Conservation (phyloP, 768 basidiomycete genomes). For the Pleurotus eryngii region DNA sequence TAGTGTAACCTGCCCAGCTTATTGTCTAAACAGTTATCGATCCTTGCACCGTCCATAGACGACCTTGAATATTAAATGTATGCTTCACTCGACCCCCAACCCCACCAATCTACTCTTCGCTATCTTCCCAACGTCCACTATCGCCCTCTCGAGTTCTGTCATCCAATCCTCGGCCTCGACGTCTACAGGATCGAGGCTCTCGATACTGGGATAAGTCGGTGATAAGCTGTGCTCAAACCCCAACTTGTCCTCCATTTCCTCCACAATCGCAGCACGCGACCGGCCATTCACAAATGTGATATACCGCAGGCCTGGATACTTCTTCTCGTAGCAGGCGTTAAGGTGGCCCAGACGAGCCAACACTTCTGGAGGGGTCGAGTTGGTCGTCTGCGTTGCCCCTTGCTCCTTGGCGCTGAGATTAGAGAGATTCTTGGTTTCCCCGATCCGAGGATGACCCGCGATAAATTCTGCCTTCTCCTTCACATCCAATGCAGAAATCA, state of each 20-base stretch:
- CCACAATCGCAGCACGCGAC: conserved; percentile 62
- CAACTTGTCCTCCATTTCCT: conserved; percentile 76
- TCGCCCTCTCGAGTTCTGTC: conserved; percentile 66
- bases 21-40: conserved; percentile 8
- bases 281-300: conserved; percentile 93
- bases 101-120: conserved; percentile 63
- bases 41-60: neutral
- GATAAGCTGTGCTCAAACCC: conserved; percentile 48
- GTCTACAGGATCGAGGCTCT: conserved; percentile 33
- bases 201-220: conserved; percentile 36
- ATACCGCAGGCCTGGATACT: conserved; percentile 75
- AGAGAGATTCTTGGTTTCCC: conserved; percentile 74
- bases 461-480: conserved; percentile 61
- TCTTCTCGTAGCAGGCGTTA: conserved; percentile 72
- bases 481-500: conserved; percentile 52
- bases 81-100: conserved; percentile 33
- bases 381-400: conserved; percentile 32
- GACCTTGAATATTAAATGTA: neutral
- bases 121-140: conserved; percentile 71
- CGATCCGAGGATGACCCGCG: conserved; percentile 86
- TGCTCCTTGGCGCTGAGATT: conserved; percentile 80
- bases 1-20: conserved; percentile 5
- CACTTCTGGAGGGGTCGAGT: conserved; percentile 69
- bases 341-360: conserved; percentile 69
- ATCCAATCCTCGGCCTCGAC: conserved; percentile 50